These are phyloP conservation scores for Ophiostoma sp. DNA, from an alignment of 2,329 filamentous ascomycete genomes.

Conservation along the genomic window DNA sequence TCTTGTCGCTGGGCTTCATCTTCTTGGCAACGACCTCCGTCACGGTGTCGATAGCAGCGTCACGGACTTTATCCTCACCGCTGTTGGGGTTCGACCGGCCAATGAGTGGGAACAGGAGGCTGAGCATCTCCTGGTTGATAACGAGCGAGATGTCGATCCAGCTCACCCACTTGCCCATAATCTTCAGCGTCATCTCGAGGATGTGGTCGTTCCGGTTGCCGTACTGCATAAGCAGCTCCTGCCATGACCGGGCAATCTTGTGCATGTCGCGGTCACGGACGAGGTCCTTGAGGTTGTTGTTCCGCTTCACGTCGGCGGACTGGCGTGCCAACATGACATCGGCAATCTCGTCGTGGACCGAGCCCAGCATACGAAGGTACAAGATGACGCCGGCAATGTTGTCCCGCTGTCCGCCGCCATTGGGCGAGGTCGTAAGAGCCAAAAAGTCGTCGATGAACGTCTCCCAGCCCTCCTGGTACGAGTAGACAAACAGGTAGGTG, in stretches of 20 bases:
- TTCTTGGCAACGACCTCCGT: constrained; percentile 97
- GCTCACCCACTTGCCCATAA: constrained; percentile 96
- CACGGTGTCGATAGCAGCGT: constrained; percentile 90
- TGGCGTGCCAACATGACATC: constrained; percentile 83
- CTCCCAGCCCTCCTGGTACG: constrained; percentile 86
- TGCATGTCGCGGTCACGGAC: constrained; percentile 83
- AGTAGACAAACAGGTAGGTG: constrained; percentile 85
- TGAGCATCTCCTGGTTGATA: constrained; percentile 85
- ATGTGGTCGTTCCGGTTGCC: constrained; percentile 67
- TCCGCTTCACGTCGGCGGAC: constrained; percentile 76
- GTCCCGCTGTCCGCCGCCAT: constrained; percentile 59
- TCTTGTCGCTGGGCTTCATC: constrained; percentile 92
- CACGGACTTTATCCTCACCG: constrained; percentile 75
- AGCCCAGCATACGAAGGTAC: constrained; percentile 84
- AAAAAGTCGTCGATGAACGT: constrained; percentile 90
- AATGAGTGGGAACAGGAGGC: constrained; percentile 80
- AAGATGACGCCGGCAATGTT: constrained; percentile 77
- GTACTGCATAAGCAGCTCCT: constrained; percentile 82
- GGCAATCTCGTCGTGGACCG: constrained; percentile 95
- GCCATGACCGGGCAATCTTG: constrained; percentile 87
- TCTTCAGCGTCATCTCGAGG: constrained; percentile 83
- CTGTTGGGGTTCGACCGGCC: constrained; percentile 66
- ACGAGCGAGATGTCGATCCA: constrained; percentile 97
- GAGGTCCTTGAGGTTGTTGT: constrained; percentile 87
- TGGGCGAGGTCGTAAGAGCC: constrained; percentile 64